These are phyloP conservation scores for Lippia alba DNA, from an alignment of 305 asterid species.

Conservation along the genomic window DNA sequence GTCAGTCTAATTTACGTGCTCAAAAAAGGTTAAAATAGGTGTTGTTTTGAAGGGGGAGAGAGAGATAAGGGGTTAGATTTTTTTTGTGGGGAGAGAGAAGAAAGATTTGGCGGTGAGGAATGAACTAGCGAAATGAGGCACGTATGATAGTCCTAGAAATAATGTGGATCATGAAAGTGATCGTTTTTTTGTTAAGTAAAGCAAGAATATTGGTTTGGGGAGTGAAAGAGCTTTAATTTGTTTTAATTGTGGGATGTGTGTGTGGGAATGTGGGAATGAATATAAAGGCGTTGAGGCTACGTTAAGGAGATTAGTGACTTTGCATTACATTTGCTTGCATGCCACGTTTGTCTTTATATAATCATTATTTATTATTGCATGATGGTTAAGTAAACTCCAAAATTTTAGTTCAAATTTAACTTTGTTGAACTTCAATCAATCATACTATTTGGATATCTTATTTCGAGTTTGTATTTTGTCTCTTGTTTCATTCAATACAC, in stretches of 20 bases:
- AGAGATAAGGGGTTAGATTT: constrained; percentile 7
- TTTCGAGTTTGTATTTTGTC: no score
- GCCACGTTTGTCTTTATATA: not conserved
- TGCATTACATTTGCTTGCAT: constrained; percentile 20
- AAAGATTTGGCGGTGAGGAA: constrained; percentile 27
- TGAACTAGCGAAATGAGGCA: constrained; percentile 22
- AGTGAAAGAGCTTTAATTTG: not conserved
- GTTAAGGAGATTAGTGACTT: constrained; percentile 34
- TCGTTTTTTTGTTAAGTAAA: not conserved
- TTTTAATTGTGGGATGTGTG: not conserved
- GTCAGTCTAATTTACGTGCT: constrained; percentile 21
- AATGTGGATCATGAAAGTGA: not conserved
- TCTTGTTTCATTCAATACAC: no score
- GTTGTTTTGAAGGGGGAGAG: no score
- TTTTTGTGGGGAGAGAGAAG: constrained; percentile 16
- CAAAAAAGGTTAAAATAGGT: constrained; percentile 16
- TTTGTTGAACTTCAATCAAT: no score
- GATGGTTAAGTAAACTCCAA: not conserved
- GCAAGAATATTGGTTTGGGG: not conserved
- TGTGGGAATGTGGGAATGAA: constrained; percentile 22
- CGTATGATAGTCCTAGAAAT: constrained; percentile 6
- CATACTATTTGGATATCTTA: no score
- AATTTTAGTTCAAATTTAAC: no score
- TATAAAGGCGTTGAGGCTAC: constrained; percentile 40
- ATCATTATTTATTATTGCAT: not conserved